Percentiles rank a stretch among this genome's conserved stretches.
Conservation (phyloP, 306 rosid genomes). For the Hylodesmum podocarpum region DNA sequence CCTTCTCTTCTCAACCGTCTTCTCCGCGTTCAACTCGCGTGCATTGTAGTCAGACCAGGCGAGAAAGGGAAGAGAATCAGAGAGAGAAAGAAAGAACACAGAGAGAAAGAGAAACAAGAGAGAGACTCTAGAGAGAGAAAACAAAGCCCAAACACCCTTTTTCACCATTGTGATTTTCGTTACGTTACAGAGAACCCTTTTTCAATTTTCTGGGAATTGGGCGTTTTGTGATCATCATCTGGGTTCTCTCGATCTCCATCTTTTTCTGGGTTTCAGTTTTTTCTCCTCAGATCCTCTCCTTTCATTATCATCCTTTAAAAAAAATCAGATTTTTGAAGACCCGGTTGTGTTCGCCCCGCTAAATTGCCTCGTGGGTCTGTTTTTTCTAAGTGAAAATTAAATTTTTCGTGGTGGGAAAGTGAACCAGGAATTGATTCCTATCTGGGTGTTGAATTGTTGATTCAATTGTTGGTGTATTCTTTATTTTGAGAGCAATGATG, state of each 20-base stretch:
- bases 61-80: conserved; percentile 36
- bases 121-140: conserved; percentile 9
- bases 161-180: conserved; percentile 18
- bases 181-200: conserved; percentile 23
- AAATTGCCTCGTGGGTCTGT: conserved; percentile 31
- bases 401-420: conserved; percentile 17
- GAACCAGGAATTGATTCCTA: not conserved
- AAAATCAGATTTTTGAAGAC: conserved; percentile 15
- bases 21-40: conserved; percentile 86
- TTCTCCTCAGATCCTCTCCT: conserved; percentile 38
- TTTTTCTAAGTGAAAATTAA: conserved; percentile 21
- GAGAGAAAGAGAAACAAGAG: not conserved
- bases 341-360: not conserved
- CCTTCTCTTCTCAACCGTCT: conserved; percentile 62
- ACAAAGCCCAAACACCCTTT: conserved; percentile 9
- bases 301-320: too few relatives aligned
- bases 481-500: conserved; percentile 52
- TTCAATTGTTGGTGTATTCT: conserved; percentile 25
- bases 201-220: conserved; percentile 14
- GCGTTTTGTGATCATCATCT: conserved; percentile 27
- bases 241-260: conserved; percentile 34
- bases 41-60: conserved; percentile 46
- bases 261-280: conserved; percentile 33
- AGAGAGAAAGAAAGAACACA: not conserved
- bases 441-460: conserved; percentile 35